Base-by-base conservation (phyloP, 305 asterid genomes). In the Fraxinus velutina region DNA sequence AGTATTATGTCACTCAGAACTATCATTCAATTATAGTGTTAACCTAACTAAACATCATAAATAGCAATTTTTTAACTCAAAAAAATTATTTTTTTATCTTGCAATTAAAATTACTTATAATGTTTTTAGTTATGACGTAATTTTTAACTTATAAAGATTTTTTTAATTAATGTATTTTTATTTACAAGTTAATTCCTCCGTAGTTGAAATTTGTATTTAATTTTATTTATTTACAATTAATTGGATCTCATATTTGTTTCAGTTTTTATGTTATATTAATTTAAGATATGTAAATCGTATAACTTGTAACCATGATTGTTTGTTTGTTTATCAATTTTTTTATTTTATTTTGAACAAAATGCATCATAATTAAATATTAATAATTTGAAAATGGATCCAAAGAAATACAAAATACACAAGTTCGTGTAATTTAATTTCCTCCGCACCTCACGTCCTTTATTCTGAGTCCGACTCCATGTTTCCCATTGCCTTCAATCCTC, bases 401-500 rank as follows among this genome's bases (percentile, higher is more conserved):
- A 27, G 73, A 66, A 66, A 66, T 10, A 66, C 73, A 27, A 66
- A 27, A 24, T 66, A 66, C 73, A 66, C 37, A 19, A 66, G 2
- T 66, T 66, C 5, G 24, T 29, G 73, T 66, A 29, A 68, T 10
- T 27, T 30, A 68, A 68, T 33, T 13, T n/a, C 21, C 60, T 50
- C 21, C 5, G 36, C 36, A 27, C 13, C 21, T 12, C 33, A 68
- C 32, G 21, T 68, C 74, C 74, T 68, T 33, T 90, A 93, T 87
- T 95, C 99, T 0, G 99, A 93, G 62, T 93, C 98, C 3, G 98
- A 93, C 8, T 95, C 99, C 90, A 91, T 85, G 87, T 87, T 92
- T 77, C 98, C 97, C 98, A 93, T 92, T 7, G 97, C 97, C 89
- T 93, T 93, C 84, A 95, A 83, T 79, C 99, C 99, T 90, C 99